Evolutionary conservation across 371 early-diverging fungal species (phyloP), one percentile per base, ranked within the genome.

Genomic region (Rhizopus delemar): DNA sequence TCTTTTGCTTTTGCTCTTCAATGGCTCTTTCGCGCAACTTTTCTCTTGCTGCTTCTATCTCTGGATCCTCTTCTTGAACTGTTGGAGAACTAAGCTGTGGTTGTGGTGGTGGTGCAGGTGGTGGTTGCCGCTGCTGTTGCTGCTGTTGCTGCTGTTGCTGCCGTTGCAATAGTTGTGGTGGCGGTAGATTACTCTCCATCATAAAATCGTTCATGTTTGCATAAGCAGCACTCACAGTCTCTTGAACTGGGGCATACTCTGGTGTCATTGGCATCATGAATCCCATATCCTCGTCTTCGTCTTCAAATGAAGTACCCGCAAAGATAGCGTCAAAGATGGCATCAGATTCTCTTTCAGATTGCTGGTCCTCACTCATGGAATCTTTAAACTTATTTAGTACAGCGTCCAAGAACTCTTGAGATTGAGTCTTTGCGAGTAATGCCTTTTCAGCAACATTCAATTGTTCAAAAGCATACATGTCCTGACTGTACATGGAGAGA

Each of bases 391-490:
- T 62, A 46, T 71, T 66, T 1, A 59, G 43, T 1, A 77, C 68
- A 12, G 69, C 57, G 2, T 74, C 57, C 9, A 64, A 48, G 8
- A 77, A 43, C 2, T 59, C 65, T 1, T 73, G 66, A 3, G 77
- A 56, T 0, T 70, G 60, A 6, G 45, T 52, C 7, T 74, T 74
- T 7, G 80, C 78, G 5, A 83, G 60, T 15, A 85, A 62, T 13
- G 75, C 76, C 41, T 80, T 81, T 57, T 85, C 86, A 32, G 68
- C 52, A 5, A 62, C 57, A 3, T 57, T 66, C 46, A 85, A 57
- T 2, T 66, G 15, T 3, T 65, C 54, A 48, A 77, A 78, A n/a
- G 66, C 56, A 36, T 64, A 63, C 1, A 82, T 41, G 8, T 70
- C 51, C 1, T 63, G 55, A 3, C 55, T 57, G 46, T 74, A 85